Percentiles rank a stretch among this genome's conserved stretches.
Conservation (phyloP, 2,329 filamentous ascomycete species). For the Fulvia fulva region DNA sequence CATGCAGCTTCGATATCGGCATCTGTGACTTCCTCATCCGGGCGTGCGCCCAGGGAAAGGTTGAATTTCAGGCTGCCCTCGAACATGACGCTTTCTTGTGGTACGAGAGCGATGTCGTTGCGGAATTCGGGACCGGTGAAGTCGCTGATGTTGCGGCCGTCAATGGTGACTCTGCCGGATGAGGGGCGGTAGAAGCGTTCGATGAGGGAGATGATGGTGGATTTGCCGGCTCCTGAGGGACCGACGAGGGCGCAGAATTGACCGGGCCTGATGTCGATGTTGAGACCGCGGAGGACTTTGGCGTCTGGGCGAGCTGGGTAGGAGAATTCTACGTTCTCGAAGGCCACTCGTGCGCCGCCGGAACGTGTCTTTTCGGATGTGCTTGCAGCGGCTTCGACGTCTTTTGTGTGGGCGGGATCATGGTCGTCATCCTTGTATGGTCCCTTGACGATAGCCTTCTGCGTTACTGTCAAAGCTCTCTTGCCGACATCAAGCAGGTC, state of each 20-base stretch:
- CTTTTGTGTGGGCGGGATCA: slow-evolving; percentile 1
- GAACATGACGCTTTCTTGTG: slow-evolving; percentile 48
- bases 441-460: slow-evolving; percentile 5
- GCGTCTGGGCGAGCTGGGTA: slow-evolving; percentile 61
- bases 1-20: slow-evolving; percentile 65
- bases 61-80: slow-evolving; percentile 44
- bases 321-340: slow-evolving; percentile 59
- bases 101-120: slow-evolving; percentile 42
- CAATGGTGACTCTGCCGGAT: slow-evolving; percentile 60
- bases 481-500: slow-evolving; percentile 39
- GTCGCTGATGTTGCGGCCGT: slow-evolving; percentile 36
- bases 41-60: slow-evolving; percentile 42
- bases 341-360: slow-evolving; percentile 41
- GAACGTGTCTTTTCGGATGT: background rate
- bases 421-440: slow-evolving; percentile 3
- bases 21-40: slow-evolving; percentile 52
- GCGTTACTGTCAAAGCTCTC: slow-evolving; percentile 11
- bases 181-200: slow-evolving; percentile 58
- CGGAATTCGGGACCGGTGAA: slow-evolving; percentile 40
- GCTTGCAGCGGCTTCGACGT: slow-evolving; percentile 6
- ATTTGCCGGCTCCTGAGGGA: slow-evolving; percentile 39
- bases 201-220: slow-evolving; percentile 39
- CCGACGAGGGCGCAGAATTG: slow-evolving; percentile 42
- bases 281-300: slow-evolving; percentile 48
- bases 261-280: slow-evolving; percentile 33